A percentile compares a stretch with the other conserved stretches of the same genome.
phyloP scores from a whole-genome alignment of 176 grass and related monocot species.

The Oryza nivara region DNA sequence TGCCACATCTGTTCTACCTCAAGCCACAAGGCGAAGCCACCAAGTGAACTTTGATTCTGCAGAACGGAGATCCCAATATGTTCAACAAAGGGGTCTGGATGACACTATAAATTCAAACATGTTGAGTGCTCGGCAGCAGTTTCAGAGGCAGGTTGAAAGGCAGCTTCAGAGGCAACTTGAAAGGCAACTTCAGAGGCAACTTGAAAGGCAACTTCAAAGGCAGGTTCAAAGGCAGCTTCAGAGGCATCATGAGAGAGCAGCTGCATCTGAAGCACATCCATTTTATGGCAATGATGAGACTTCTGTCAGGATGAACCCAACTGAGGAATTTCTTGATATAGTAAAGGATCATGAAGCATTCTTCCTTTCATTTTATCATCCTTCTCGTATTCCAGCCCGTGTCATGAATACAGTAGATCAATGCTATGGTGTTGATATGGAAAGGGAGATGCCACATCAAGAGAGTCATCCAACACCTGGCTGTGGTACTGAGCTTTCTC shows the following conservation, averaged over 20 bases:
- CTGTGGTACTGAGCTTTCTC: not conserved
- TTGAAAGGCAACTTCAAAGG: not conserved
- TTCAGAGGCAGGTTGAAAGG: not conserved
- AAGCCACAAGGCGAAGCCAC: not conserved
- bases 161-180: not conserved
- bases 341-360: not conserved
- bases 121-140: not conserved
- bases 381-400: not conserved
- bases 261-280: not conserved
- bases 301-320: not conserved
- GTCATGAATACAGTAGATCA: not conserved
- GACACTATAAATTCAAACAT: not conserved
- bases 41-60: not conserved
- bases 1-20: not conserved
- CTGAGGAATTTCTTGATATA: constrained; percentile 14
- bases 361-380: not conserved
- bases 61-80: not conserved
- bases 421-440: not conserved
- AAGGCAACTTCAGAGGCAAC: not conserved
- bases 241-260: not conserved
- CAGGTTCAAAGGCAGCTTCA: not conserved
- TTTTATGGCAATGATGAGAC: not conserved
- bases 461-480: not conserved
- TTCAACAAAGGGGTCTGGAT: not conserved
- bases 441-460: not conserved